Conservation (phyloP, 2,329 filamentous ascomycete species). For the Neofusicoccum parvum region DNA sequence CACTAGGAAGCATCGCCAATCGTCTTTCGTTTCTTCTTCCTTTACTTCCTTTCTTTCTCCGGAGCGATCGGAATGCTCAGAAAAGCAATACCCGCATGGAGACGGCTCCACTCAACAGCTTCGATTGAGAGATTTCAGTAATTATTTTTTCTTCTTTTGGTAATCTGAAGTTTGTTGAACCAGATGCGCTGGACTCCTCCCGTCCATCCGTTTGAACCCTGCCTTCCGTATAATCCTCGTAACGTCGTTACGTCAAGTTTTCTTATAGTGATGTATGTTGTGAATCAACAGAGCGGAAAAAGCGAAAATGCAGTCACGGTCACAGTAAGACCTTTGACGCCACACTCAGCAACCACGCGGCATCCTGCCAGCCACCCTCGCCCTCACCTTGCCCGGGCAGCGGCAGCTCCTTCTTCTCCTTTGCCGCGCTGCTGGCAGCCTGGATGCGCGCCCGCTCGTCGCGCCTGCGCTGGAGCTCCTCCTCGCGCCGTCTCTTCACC, state of each 20-base stretch:
- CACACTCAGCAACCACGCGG: slow-evolving; percentile 59
- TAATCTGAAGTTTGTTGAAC: background rate
- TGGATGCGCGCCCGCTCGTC: slow-evolving; percentile 27
- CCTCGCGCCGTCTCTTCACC: slow-evolving; percentile 32
- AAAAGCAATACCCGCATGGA: background rate
- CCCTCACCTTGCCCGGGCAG: slow-evolving; percentile 29
- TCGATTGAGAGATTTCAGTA: background rate
- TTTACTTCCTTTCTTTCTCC: background rate
- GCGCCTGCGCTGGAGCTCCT: slow-evolving; percentile 39
- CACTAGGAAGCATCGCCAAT: background rate
- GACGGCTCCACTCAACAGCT: background rate
- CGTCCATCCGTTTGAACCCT: background rate
- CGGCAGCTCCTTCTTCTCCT: slow-evolving; percentile 25
- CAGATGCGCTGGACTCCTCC: background rate
- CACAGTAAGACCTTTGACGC: slow-evolving; percentile 48
- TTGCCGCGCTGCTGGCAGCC: slow-evolving; percentile 24
- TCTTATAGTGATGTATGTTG: background rate
- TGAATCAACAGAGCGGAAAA: background rate
- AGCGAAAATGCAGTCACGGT: slow-evolving; percentile 1
- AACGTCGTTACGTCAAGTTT: slow-evolving; percentile 5
- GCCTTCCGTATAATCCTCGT: background rate
- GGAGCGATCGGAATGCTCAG: background rate
- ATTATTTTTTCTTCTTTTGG: background rate
- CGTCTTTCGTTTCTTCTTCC: background rate
- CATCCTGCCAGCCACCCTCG: slow-evolving; percentile 59